Percentiles rank a stretch among this genome's conserved stretches.
Evolutionary conservation across 2,329 filamentous ascomycete species (phyloP).

Genomic region (Boeremia exigua): DNA sequence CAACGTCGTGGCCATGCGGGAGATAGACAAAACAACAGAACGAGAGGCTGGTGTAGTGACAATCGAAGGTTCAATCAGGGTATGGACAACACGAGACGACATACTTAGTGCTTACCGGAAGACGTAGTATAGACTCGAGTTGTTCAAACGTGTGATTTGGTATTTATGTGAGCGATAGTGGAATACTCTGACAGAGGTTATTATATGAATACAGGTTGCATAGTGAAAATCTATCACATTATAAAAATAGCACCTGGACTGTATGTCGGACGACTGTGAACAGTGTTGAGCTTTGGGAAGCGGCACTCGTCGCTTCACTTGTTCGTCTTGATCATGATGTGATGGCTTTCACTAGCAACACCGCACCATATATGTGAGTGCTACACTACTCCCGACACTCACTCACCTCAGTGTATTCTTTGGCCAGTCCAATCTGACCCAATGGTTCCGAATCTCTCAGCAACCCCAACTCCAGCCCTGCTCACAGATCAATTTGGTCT

Average conservation of each 20-base stretch:
- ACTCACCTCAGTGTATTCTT: background rate
- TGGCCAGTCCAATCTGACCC: background rate
- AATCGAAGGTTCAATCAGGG: background rate
- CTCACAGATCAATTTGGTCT: background rate
- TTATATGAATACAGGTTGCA: background rate
- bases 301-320: too few relatives aligned
- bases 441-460: background rate
- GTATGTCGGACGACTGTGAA: too few relatives aligned
- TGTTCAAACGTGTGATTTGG: background rate
- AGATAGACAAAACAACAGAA: background rate
- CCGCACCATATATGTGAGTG: too few relatives aligned
- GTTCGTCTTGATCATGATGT: too few relatives aligned
- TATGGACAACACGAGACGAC: background rate
- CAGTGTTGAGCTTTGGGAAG: too few relatives aligned
- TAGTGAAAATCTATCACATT: background rate
- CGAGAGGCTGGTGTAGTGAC: background rate
- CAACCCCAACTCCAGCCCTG: background rate
- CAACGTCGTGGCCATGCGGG: background rate
- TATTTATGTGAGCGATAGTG: background rate
- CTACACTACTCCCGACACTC: too few relatives aligned
- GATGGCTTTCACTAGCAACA: too few relatives aligned
- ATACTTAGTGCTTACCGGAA: background rate
- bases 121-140: background rate
- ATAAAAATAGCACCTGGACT: too few relatives aligned
- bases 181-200: background rate